phyloP scores from a whole-genome alignment of 164 flowering plant genomes.

The Taxillus chinensis region DNA sequence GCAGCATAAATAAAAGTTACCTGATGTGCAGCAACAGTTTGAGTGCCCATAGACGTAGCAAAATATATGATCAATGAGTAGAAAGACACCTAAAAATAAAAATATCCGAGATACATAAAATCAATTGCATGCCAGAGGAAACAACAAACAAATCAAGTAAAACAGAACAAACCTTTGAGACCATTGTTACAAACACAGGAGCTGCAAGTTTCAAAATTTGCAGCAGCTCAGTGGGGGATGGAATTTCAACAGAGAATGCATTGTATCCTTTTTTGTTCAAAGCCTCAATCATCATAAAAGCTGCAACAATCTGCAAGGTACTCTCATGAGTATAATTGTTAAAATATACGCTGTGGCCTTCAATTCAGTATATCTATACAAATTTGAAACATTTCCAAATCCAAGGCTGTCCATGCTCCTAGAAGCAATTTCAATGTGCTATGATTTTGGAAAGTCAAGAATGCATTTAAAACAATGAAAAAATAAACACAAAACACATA shows the following conservation, averaged over 20 bases:
- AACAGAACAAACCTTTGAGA: slow-evolving; percentile 58
- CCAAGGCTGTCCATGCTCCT: no score
- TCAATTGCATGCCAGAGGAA: slow-evolving; percentile 1
- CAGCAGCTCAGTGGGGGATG: slow-evolving; percentile 53
- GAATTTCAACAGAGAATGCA: slow-evolving; percentile 56
- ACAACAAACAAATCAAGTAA: background rate
- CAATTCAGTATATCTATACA: no score
- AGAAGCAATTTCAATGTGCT: background rate
- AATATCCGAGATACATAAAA: slow-evolving; percentile 3
- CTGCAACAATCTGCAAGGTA: slow-evolving; percentile 67
- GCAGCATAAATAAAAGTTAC: slow-evolving; percentile 14
- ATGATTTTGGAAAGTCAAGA: background rate
- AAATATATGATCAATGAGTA: slow-evolving; percentile 63
- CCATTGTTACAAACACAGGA: slow-evolving; percentile 85
- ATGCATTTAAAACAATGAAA: background rate
- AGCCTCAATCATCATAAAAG: slow-evolving; percentile 73
- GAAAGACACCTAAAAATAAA: slow-evolving; percentile 53
- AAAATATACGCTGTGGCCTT: no score
- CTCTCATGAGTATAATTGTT: background rate
- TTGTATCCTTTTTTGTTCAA: slow-evolving; percentile 71
- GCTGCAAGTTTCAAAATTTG: slow-evolving; percentile 73
- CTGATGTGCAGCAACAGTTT: slow-evolving; percentile 73
- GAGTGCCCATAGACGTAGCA: slow-evolving; percentile 82
- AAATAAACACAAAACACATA: background rate
- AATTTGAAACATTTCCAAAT: no score